Evolutionary conservation across 768 basidiomycete genomes (phyloP), one percentile per base, ranked within the genome.

Genomic region (Fomitopsis pulvina): DNA sequence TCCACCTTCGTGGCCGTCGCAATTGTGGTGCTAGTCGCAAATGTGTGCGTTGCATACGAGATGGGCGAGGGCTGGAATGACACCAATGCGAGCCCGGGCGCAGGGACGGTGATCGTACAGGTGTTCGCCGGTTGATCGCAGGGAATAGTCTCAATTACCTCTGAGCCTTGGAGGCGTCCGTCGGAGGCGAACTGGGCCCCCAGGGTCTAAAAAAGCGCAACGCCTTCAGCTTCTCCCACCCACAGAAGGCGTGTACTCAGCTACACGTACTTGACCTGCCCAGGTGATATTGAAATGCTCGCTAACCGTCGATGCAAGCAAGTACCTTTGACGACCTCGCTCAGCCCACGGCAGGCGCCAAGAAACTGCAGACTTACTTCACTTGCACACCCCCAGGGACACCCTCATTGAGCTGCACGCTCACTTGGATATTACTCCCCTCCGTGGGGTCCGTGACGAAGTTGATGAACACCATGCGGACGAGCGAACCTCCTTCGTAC

Each of bases 31-130:
- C 80, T 80, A 14, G 78, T 84, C 12, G 78, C 52, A 60, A 81
- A 85, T 18, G 79, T 83, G 57, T 58, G 62, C 1, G 71, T 67
- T 18, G 34, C 14, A 14, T 37, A 37, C 2, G 65, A 55, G n/a
- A 56, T 60, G 1, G 64, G 59, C 12, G 58, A 61, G 8, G 72
- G 73, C 1, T 63, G 51, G 38, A 72, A 58, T 3, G 75, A 72
- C 51, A 92, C 85, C 38, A 92, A 71, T 2, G 87, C 87, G 54
- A 85, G 80, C 27, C 79, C 79, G 0, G 90, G 88, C 1, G 87
- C 84, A 32, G 77, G 75, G 38, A 91, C 78, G 8, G 71, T 72
- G 44, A 91, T 69, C 25, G 63, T 54, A 64, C 88, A 91, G 0
- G 69, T 68, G 57, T 78, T 77, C 50, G 68, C 66, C 7, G 62